phyloP scores from a whole-genome alignment of 2,329 filamentous ascomycete species.

The Nothophoma quercina region DNA sequence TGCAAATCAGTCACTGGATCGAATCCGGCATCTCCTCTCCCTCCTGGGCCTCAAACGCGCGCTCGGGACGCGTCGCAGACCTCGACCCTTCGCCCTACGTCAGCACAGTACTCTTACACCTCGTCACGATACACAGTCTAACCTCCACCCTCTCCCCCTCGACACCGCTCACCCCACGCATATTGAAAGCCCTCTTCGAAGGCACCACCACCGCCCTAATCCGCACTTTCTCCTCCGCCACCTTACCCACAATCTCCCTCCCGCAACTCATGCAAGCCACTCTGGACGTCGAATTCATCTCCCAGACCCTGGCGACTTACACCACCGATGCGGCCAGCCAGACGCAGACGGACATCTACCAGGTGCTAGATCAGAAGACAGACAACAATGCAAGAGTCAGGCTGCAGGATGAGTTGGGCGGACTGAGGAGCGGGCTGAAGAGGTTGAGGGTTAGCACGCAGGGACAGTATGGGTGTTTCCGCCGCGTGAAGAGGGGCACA shows the following conservation, averaged over 20 bases:
- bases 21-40: conserved; percentile 73
- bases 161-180: conserved; percentile 76
- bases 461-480: conserved; percentile 49
- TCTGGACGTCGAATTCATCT: conserved; percentile 94
- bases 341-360: conserved; percentile 88
- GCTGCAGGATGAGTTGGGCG: conserved; percentile 85
- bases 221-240: conserved; percentile 68
- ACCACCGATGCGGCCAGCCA: conserved; percentile 83
- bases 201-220: conserved; percentile 82
- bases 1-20: conserved; percentile 71
- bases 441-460: conserved; percentile 51
- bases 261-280: conserved; percentile 94
- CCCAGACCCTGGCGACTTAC: conserved; percentile 90
- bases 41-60: conserved; percentile 66
- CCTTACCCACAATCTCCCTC: conserved; percentile 72
- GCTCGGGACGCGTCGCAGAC: conserved; percentile 54
- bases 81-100: conserved; percentile 85
- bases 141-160: conserved; percentile 57
- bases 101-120: conserved; percentile 81
- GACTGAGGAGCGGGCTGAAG: conserved; percentile 89
- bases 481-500: conserved; percentile 35
- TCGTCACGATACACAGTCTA: conserved; percentile 92
- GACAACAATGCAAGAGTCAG: conserved; percentile 82
- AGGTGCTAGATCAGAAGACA: conserved; percentile 86
- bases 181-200: conserved; percentile 87